Evolutionary conservation across 805 yeast genomes (phyloP), one percentile per base, ranked within the genome.

Genomic region (Kuraishia capsulata): DNA sequence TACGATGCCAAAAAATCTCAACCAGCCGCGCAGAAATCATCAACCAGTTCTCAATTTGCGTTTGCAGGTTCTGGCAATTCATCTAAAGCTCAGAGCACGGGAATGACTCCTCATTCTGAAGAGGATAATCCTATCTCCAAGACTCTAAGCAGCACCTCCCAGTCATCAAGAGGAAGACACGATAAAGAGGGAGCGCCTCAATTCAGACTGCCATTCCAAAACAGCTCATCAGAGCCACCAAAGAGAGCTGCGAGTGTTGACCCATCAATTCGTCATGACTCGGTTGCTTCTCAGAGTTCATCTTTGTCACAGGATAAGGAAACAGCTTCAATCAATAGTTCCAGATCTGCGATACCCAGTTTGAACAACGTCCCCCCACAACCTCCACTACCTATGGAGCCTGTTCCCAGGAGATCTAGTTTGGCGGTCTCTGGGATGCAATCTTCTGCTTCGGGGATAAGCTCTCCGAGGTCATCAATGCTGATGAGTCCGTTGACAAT

Each of bases 161-260:
- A 23, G 13, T 11, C n/a, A 33, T 24, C 28, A 11, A 16, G 31
- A 14, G 11, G 33, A 13, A 3, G 38, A 28, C 11, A 18, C 26
- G 20, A 24, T n/a, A 20, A 25, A 14, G 19, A 31, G 34, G 34
- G 34, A 8, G 61, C 67, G 2, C 83, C 82, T 2, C 69, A 62
- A 35, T 82, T 82, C 52, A 66, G 92, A 50, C 62, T 76, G 13
- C 90, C 90, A 0, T 82, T 81, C 51, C 86, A 79, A 51, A 84
- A 79, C 1, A 48, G 47, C 20, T 47, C 44, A 13, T 29, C 42
- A 5, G 8, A 44, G 2, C 42, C 44, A 10, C 39, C 56, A 4
- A 13, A 28, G 17, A 13, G 26, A 13, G 20, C 35, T 23, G 16
- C 26, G 14, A 6, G 24, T 16, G 16, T 32, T 10, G 35, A 32